Conservation (phyloP, 805 yeast species). For the Nadsonia fulvescens region DNA sequence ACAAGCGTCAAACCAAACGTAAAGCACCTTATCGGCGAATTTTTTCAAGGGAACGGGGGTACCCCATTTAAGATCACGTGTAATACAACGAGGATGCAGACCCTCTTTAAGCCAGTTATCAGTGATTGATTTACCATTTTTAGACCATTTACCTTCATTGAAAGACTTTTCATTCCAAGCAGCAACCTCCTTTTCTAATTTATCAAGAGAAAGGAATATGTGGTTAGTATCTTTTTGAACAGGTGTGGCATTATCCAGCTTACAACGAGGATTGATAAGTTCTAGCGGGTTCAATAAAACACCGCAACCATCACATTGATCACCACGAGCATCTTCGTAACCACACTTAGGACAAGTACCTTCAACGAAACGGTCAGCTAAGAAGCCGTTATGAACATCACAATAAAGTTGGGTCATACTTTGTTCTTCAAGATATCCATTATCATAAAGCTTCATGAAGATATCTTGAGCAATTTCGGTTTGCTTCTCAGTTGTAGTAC, state of each 20-base stretch:
- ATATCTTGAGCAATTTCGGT: slow-evolving; percentile 93
- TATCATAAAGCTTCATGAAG: slow-evolving; percentile 55
- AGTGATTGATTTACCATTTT: slow-evolving; percentile 76
- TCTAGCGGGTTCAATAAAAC: slow-evolving; percentile 77
- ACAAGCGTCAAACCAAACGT: slow-evolving; percentile 98
- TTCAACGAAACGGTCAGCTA: slow-evolving; percentile 94
- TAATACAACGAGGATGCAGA: slow-evolving; percentile 82
- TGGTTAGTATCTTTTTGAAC: slow-evolving; percentile 68
- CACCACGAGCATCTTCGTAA: slow-evolving; percentile 97
- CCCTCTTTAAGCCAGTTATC: slow-evolving; percentile 91
- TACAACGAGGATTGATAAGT: slow-evolving; percentile 87
- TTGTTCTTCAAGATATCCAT: slow-evolving; percentile 71
- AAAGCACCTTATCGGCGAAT: slow-evolving; percentile 75
- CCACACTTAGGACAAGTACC: slow-evolving; percentile 93
- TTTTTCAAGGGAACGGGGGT: slow-evolving; percentile 89
- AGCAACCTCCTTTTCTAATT: slow-evolving; percentile 57
- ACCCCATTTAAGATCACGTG: slow-evolving; percentile 97
- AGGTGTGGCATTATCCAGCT: slow-evolving; percentile 73
- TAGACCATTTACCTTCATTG: slow-evolving; percentile 73
- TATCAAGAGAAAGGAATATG: slow-evolving; percentile 66
- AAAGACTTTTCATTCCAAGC: slow-evolving; percentile 58
- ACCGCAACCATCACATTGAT: slow-evolving; percentile 98
- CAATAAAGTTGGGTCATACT: slow-evolving; percentile 83
- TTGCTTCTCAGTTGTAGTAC: slow-evolving; percentile 84
- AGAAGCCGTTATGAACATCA: slow-evolving; percentile 71